Percentiles rank a stretch among this genome's conserved stretches.
phyloP scores from a whole-genome alignment of 2,329 filamentous ascomycete species.

The Ophiocordyceps camponoti-floridani region DNA sequence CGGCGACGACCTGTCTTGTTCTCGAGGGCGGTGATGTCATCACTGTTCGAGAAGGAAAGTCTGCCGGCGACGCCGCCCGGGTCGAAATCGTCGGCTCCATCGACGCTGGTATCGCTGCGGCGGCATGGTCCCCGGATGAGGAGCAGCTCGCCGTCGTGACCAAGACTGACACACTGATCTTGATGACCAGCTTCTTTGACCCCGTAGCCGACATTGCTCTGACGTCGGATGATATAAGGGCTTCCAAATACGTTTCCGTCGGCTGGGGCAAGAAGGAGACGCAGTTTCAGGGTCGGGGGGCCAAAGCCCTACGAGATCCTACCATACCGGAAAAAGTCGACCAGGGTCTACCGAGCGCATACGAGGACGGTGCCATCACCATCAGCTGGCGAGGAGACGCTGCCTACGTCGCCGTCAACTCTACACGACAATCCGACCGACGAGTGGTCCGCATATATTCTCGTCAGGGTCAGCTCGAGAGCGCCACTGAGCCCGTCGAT shows the following conservation, averaged over 20 bases:
- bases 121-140: slow-evolving; percentile 88
- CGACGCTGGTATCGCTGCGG: slow-evolving; percentile 76
- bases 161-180: slow-evolving; percentile 58
- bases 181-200: slow-evolving; percentile 89
- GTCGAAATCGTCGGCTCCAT: slow-evolving; percentile 94
- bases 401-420: slow-evolving; percentile 74
- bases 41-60: slow-evolving; percentile 49
- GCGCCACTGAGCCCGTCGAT: slow-evolving; percentile 88
- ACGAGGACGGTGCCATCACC: slow-evolving; percentile 53
- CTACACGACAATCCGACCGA: slow-evolving; percentile 47
- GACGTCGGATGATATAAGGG: slow-evolving; percentile 57
- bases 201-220: slow-evolving; percentile 60
- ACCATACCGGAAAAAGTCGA: slow-evolving; percentile 90
- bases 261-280: slow-evolving; percentile 98
- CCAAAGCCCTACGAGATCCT: slow-evolving; percentile 72
- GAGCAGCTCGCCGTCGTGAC: slow-evolving; percentile 77
- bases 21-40: slow-evolving; percentile 84
- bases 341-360: slow-evolving; percentile 53
- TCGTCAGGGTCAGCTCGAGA: slow-evolving; percentile 76
- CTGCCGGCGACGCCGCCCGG: slow-evolving; percentile 41
- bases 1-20: slow-evolving; percentile 59
- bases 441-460: slow-evolving; percentile 81
- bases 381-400: slow-evolving; percentile 95
- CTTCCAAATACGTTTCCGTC: slow-evolving; percentile 88
- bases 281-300: slow-evolving; percentile 86